phyloP scores from a whole-genome alignment of 2,329 filamentous ascomycete species.

The Aspergillus sp. region DNA sequence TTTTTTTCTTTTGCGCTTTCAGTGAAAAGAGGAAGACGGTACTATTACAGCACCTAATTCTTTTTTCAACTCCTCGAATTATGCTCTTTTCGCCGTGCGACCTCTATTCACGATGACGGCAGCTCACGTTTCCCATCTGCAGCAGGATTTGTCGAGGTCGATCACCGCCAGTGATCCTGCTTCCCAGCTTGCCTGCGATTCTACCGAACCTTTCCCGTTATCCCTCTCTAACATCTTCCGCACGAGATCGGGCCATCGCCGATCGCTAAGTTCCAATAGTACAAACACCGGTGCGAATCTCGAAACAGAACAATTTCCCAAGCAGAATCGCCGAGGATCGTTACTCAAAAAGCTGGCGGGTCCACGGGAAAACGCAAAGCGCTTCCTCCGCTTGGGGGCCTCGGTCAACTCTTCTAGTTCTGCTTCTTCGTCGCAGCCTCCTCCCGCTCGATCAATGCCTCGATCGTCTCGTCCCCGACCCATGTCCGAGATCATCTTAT shows the following conservation, averaged over 20 bases:
- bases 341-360: conserved; percentile 39
- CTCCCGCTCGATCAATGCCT: conserved; percentile 18
- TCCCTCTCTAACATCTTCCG: conserved; percentile 19
- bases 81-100: conserved; percentile 13
- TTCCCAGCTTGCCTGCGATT: conserved; percentile 15
- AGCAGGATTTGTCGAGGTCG: conserved; percentile 23
- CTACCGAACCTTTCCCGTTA: conserved; percentile 14
- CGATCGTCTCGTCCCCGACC: conserved; percentile 22
- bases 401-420: conserved; percentile 18
- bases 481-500: conserved; percentile 32
- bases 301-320: conserved; percentile 17
- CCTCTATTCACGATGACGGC: conserved; percentile 21
- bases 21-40: too few species aligned
- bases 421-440: conserved; percentile 13
- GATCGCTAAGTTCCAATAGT: conserved; percentile 1
- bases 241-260: conserved; percentile 20
- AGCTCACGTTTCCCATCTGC: conserved; percentile 23
- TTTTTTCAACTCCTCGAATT: conserved; percentile 1
- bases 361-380: conserved; percentile 44
- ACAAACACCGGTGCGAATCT: conserved; percentile 9
- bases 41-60: neutral
- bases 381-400: conserved; percentile 38
- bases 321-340: conserved; percentile 21
- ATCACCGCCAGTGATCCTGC: conserved; percentile 13
- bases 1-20: too few species aligned